Evolutionary conservation across 345 rosid genomes (phyloP).

Genomic region (Draba incana): DNA sequence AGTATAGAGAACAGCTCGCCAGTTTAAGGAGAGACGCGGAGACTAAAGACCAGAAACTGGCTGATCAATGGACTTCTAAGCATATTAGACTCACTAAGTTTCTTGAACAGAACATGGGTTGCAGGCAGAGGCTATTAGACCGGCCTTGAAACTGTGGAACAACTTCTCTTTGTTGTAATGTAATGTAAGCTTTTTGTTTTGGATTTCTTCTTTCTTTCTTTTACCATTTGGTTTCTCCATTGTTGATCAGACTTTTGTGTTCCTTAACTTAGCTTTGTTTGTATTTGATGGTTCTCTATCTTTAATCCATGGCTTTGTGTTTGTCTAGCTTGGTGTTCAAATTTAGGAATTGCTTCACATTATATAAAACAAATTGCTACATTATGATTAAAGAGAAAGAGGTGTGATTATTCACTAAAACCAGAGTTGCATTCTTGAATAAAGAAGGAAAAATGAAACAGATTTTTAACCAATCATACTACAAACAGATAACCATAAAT

Average conservation of each 20-base stretch:
- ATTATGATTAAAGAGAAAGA: conserved; percentile 23
- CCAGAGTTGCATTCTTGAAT: conserved; percentile 21
- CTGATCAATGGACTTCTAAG: conserved; percentile 83
- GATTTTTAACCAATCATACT: conserved; percentile 15
- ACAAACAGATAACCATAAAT: conserved; percentile 28
- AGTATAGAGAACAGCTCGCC: conserved; percentile 72
- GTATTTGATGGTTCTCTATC: conserved; percentile 32
- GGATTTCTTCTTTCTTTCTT: not conserved
- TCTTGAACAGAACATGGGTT: conserved; percentile 70
- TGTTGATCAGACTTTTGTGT: conserved; percentile 22
- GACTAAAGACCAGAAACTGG: conserved; percentile 83
- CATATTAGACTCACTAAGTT: conserved; percentile 74
- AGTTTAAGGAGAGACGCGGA: conserved; percentile 81
- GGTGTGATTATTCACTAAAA: conserved; percentile 30
- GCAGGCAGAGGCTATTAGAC: conserved; percentile 54
- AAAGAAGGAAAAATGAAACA: conserved; percentile 4
- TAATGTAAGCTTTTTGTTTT: conserved; percentile 29
- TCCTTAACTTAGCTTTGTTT: conserved; percentile 27
- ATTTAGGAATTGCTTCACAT: conserved; percentile 1
- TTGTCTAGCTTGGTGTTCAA: conserved; percentile 22
- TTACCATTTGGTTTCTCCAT: conserved; percentile 8
- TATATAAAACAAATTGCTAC: conserved; percentile 18
- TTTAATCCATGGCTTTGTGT: conserved; percentile 10
- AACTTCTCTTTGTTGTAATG: conserved; percentile 20
- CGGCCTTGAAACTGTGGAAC: conserved; percentile 30